These are phyloP conservation scores for Euphorbia pulcherrima DNA, from an alignment of 345 rosid genomes.

Conservation along the genomic window DNA sequence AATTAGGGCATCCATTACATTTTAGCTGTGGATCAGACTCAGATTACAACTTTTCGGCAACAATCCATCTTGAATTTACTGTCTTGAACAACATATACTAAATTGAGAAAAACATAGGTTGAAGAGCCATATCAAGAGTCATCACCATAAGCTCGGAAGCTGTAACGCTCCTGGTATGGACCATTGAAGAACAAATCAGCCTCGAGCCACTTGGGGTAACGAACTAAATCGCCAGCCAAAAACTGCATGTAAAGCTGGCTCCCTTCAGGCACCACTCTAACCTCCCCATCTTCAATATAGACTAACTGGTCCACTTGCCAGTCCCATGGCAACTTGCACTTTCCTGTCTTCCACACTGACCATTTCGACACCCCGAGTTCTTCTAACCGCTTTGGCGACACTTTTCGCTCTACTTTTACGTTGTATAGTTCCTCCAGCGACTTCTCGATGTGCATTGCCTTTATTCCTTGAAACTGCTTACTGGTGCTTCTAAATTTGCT, in stretches of 20 bases:
- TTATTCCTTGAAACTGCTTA: slow-evolving; percentile 29
- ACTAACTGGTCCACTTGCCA: slow-evolving; percentile 97
- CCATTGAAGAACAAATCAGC: slow-evolving; percentile 86
- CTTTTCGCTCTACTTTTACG: slow-evolving; percentile 72
- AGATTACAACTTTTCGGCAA: background rate
- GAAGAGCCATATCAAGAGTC: slow-evolving; percentile 31
- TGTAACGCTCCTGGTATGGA: slow-evolving; percentile 78
- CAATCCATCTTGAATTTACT: background rate
- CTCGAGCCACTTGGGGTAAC: slow-evolving; percentile 94
- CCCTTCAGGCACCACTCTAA: slow-evolving; percentile 88
- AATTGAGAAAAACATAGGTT: no score
- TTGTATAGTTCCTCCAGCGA: slow-evolving; percentile 73
- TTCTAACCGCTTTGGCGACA: slow-evolving; percentile 44
- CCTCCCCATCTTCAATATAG: slow-evolving; percentile 95
- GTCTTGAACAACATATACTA: background rate
- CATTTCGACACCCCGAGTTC: slow-evolving; percentile 77
- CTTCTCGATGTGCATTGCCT: slow-evolving; percentile 59
- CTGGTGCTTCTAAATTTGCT: slow-evolving; percentile 8
- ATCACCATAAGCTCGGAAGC: slow-evolving; percentile 83
- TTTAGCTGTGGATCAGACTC: background rate
- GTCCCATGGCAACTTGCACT: slow-evolving; percentile 78
- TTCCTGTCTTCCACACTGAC: slow-evolving; percentile 87
- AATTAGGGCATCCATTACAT: no score
- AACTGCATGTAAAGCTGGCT: slow-evolving; percentile 70
- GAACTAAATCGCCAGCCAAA: slow-evolving; percentile 79